These are phyloP conservation scores for Vanilla planifolia DNA, from an alignment of 106 monocot genomes.

Conservation along the genomic window DNA sequence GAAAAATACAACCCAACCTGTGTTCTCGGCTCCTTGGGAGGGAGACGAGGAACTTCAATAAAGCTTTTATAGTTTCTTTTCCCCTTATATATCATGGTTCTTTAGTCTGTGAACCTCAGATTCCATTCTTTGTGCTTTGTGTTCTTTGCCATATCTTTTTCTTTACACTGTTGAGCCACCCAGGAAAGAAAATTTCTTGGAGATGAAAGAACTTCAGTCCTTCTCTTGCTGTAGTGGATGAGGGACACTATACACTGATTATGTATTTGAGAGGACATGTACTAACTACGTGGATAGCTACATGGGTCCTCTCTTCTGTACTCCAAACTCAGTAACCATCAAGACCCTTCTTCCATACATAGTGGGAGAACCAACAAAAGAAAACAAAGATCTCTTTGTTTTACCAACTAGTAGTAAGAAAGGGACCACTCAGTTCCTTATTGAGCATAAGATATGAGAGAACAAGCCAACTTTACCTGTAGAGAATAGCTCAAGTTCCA, in stretches of 20 bases:
- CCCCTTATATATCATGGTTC: neutral
- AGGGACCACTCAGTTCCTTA: neutral
- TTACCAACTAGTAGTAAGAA: constrained; percentile 1
- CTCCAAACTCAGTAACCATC: neutral
- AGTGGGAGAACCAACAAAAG: neutral
- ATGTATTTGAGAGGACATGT: neutral
- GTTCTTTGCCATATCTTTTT: constrained; percentile 3
- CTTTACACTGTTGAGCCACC: constrained; percentile 1
- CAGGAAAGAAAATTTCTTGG: neutral
- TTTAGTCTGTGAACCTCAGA: constrained; percentile 12
- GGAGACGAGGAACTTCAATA: constrained; percentile 11
- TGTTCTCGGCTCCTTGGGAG: constrained; percentile 1
- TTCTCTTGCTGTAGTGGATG: constrained; percentile 9
- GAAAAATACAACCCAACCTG: neutral
- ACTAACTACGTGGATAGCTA: neutral
- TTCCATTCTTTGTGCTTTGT: constrained; percentile 14
- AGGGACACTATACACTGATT: constrained; percentile 8
- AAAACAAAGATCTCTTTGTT: neutral
- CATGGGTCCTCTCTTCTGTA: neutral
- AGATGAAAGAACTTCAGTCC: neutral
- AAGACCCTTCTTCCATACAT: neutral
- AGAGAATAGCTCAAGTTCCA: neutral
- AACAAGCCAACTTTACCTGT: neutral
- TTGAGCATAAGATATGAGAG: neutral
- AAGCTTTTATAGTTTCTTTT: constrained; percentile 14